These are phyloP conservation scores for Verticillium albo-atrum DNA, from an alignment of 2,329 filamentous ascomycete genomes.

Conservation along the genomic window DNA sequence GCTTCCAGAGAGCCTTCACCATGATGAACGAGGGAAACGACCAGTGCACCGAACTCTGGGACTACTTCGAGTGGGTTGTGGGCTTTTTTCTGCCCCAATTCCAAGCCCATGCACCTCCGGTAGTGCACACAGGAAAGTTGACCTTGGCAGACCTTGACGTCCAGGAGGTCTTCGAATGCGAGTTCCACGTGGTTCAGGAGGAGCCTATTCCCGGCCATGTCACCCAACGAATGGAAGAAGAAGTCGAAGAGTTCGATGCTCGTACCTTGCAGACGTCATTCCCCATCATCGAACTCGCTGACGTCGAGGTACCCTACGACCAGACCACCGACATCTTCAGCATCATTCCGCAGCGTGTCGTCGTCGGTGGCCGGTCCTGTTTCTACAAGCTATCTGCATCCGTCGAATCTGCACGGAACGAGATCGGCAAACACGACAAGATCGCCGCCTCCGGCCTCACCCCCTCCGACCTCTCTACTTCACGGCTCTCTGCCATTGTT, in stretches of 20 bases:
- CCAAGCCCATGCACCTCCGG: slow-evolving; percentile 2
- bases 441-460: neutral
- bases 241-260: neutral
- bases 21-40: slow-evolving; percentile 6
- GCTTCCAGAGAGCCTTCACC: slow-evolving; percentile 4
- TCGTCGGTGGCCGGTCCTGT: neutral
- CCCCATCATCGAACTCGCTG: neutral
- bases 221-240: neutral
- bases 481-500: neutral
- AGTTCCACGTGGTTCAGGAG: slow-evolving; percentile 1
- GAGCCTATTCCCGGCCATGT: neutral
- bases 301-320: neutral
- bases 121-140: slow-evolving; percentile 3
- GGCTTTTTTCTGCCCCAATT: slow-evolving; percentile 4
- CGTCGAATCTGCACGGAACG: neutral
- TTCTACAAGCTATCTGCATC: neutral
- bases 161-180: neutral
- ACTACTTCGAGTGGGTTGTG: slow-evolving; percentile 6
- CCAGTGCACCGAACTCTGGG: slow-evolving; percentile 6
- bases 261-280: neutral
- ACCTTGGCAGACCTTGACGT: slow-evolving; percentile 6
- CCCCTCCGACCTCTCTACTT: neutral
- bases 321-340: neutral
- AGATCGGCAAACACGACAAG: slow-evolving; percentile 3
- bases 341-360: neutral